phyloP scores from a whole-genome alignment of 371 early-diverging fungal species.

The Rhizopus arrhizus region DNA sequence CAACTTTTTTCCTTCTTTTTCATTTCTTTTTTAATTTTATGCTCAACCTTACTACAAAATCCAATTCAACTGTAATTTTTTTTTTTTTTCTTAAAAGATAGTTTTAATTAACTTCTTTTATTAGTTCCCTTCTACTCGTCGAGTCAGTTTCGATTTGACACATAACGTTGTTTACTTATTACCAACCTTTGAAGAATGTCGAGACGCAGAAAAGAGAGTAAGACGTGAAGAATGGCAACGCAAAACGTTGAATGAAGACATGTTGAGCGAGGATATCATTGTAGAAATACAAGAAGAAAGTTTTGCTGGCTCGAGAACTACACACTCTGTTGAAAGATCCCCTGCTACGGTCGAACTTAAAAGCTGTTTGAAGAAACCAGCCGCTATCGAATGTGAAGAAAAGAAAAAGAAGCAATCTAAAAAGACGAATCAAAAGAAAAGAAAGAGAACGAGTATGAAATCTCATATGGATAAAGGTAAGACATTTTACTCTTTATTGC shows the following conservation, averaged over 20 bases:
- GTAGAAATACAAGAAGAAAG: slow-evolving; percentile 41
- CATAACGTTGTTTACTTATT: slow-evolving; percentile 48
- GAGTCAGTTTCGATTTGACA: slow-evolving; percentile 53
- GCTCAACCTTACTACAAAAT: too few species aligned
- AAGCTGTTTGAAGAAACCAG: slow-evolving; percentile 32
- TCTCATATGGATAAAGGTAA: slow-evolving; percentile 2
- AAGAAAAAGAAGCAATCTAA: slow-evolving; percentile 2
- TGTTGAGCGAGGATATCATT: slow-evolving; percentile 46
- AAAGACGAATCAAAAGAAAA: slow-evolving; percentile 27
- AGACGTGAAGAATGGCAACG: slow-evolving; percentile 43
- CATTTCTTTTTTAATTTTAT: too few species aligned
- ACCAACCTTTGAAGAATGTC: slow-evolving; percentile 43
- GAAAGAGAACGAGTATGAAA: slow-evolving; percentile 23
- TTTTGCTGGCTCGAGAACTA: slow-evolving; percentile 11
- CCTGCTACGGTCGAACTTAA: slow-evolving; percentile 7
- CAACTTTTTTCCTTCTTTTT: too few species aligned
- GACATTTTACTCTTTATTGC: too few species aligned
- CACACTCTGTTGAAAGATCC: slow-evolving; percentile 6
- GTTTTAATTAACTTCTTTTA: too few species aligned
- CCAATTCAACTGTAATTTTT: too few species aligned
- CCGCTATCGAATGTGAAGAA: background rate
- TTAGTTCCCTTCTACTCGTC: slow-evolving; percentile 11
- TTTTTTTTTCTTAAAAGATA: too few species aligned
- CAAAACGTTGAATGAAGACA: slow-evolving; percentile 34
- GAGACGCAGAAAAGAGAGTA: slow-evolving; percentile 31